Evolutionary conservation across 192 early-diverging fungal genomes (phyloP).

Genomic region (Coemansia sp.): DNA sequence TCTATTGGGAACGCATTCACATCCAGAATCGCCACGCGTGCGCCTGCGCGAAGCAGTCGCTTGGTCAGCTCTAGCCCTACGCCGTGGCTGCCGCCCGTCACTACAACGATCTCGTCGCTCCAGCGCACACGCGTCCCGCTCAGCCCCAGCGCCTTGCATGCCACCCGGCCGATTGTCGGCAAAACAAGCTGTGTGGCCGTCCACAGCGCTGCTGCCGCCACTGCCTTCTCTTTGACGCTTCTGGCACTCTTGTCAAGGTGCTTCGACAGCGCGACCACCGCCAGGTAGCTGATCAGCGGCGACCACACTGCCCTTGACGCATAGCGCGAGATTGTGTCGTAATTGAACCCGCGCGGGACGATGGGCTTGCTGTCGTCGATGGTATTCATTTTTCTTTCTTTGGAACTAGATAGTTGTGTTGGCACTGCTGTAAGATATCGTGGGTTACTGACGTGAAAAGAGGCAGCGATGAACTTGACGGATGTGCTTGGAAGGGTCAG

Average conservation of each 20-base stretch:
- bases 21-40: conserved; percentile 43
- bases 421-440: too few relatives aligned
- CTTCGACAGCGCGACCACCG: conserved; percentile 18
- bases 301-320: conserved; percentile 23
- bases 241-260: conserved; percentile 2
- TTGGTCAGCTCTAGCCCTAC: conserved; percentile 38
- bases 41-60: conserved; percentile 34
- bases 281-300: conserved; percentile 39
- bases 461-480: too few relatives aligned
- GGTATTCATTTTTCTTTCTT: conserved; percentile 17
- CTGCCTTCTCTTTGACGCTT: conserved; percentile 21
- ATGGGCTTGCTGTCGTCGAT: conserved; percentile 51
- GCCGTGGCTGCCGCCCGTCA: conserved; percentile 50
- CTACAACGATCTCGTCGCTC: conserved; percentile 38
- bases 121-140: conserved; percentile 22
- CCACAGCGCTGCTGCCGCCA: conserved; percentile 33
- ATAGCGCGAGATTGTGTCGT: conserved; percentile 41
- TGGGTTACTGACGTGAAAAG: too few relatives aligned
- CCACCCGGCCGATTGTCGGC: conserved; percentile 19
- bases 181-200: conserved; percentile 28
- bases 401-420: too few relatives aligned
- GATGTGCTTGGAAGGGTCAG: too few relatives aligned
- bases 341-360: conserved; percentile 46
- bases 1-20: conserved; percentile 30
- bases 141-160: conserved; percentile 11